These are phyloP conservation scores for Telfairia occidentalis DNA, from an alignment of 331 rosid genomes.

Conservation along the genomic window DNA sequence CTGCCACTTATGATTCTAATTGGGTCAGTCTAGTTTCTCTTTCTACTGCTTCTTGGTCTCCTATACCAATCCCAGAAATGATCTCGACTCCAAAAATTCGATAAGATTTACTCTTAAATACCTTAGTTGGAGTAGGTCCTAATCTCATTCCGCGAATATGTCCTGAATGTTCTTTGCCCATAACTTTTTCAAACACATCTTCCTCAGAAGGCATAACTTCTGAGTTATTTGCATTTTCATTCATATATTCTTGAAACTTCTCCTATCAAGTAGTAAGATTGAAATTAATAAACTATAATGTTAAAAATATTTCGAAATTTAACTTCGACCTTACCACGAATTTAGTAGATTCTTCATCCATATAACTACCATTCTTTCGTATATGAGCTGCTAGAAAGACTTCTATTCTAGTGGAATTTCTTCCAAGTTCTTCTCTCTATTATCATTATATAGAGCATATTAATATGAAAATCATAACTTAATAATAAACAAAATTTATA, in stretches of 20 bases:
- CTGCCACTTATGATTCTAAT: no score
- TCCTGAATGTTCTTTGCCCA: no score
- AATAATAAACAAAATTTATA: no score
- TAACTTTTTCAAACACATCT: no score
- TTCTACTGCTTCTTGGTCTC: neutral
- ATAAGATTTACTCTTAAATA: no score
- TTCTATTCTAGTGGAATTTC: neutral
- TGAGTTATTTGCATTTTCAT: neutral
- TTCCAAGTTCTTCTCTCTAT: neutral
- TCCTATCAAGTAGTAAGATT: neutral
- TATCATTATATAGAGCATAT: neutral
- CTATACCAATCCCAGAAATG: neutral
- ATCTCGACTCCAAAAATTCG: no score
- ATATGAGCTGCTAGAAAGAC: neutral
- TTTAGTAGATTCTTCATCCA: neutral
- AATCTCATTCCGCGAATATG: no score
- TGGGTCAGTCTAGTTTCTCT: no score
- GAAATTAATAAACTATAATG: neutral
- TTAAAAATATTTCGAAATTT: neutral
- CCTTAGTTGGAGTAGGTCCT: no score
- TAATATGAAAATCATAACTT: no score
- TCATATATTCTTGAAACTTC: neutral
- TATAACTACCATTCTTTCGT: neutral
- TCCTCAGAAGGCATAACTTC: neutral
- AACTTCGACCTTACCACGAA: neutral